Conservation (phyloP, 257 asterid species). For the Gynochthodes officinalis region DNA sequence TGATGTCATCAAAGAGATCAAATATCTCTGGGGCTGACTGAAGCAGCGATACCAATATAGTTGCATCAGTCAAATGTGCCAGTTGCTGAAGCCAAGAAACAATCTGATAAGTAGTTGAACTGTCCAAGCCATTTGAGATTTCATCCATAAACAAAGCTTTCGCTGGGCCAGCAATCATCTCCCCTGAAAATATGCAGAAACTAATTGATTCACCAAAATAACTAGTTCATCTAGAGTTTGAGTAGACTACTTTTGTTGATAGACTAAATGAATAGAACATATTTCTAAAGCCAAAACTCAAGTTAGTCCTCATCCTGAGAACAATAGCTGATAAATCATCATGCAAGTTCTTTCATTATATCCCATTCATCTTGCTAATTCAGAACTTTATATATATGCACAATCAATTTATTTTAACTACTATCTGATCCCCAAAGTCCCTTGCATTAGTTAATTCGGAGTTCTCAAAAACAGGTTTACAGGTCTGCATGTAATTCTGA, state of each 20-base stretch:
- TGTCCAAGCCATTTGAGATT: conserved; percentile 54
- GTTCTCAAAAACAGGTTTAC: not conserved
- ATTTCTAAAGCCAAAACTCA: not conserved
- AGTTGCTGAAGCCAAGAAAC: conserved; percentile 46
- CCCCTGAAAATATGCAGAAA: not conserved
- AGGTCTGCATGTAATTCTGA: not conserved
- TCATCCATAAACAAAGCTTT: conserved; percentile 60
- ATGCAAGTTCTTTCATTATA: not conserved
- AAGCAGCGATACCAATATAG: conserved; percentile 50
- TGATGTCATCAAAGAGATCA: conserved; percentile 52
- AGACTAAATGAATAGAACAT: too few species aligned
- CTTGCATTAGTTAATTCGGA: not conserved
- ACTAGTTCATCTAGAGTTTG: not conserved
- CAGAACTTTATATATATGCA: not conserved
- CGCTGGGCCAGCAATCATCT: conserved; percentile 40
- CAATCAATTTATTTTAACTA: not conserved
- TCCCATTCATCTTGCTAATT: not conserved
- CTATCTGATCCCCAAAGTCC: not conserved
- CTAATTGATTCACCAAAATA: not conserved
- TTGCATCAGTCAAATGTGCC: conserved; percentile 49
- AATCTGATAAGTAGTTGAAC: conserved; percentile 56
- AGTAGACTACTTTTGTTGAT: not conserved
- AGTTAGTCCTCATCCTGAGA: not conserved
- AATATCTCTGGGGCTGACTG: conserved; percentile 65
- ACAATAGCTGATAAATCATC: not conserved